These are phyloP conservation scores for Parastagonospora nodorum DNA, from an alignment of 2,329 filamentous ascomycete species.

Conservation along the genomic window DNA sequence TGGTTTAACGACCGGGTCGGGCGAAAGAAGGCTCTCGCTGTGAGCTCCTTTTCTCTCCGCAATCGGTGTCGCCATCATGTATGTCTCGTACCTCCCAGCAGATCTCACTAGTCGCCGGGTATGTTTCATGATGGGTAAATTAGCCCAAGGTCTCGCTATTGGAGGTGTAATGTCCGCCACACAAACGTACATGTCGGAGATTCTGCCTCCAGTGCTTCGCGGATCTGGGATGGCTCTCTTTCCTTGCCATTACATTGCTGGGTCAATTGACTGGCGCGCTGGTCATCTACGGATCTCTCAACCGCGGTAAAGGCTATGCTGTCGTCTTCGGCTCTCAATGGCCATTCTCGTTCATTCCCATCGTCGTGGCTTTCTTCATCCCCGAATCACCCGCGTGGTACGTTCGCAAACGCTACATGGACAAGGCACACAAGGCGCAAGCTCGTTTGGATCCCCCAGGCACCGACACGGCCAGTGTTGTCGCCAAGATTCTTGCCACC, in stretches of 20 bases:
- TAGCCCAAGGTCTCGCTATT: slow-evolving; percentile 53
- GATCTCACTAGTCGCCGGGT: slow-evolving; percentile 29
- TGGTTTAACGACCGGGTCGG: slow-evolving; percentile 35
- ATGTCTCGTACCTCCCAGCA: slow-evolving; percentile 32
- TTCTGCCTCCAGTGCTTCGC: slow-evolving; percentile 53
- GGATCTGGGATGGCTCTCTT: slow-evolving; percentile 57
- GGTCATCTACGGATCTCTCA: slow-evolving; percentile 44
- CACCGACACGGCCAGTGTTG: slow-evolving; percentile 35
- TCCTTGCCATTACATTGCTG: slow-evolving; percentile 54
- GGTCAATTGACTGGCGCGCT: slow-evolving; percentile 54
- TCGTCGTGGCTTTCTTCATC: slow-evolving; percentile 52
- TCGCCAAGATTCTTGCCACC: slow-evolving; percentile 31
- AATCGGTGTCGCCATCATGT: slow-evolving; percentile 35
- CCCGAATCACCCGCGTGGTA: slow-evolving; percentile 58
- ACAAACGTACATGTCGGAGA: slow-evolving; percentile 58
- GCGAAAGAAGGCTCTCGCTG: slow-evolving; percentile 26
- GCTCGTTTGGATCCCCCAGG: slow-evolving; percentile 54
- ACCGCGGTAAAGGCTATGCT: slow-evolving; percentile 42
- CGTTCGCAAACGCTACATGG: slow-evolving; percentile 49
- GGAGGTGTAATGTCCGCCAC: slow-evolving; percentile 49
- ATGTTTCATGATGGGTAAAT: slow-evolving; percentile 52
- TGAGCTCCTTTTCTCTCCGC: slow-evolving; percentile 33
- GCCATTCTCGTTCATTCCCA: slow-evolving; percentile 51
- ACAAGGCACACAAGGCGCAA: slow-evolving; percentile 53
- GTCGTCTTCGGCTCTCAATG: slow-evolving; percentile 54